phyloP scores from a whole-genome alignment of 2,329 filamentous ascomycete genomes.

The Xylaria sp. region DNA sequence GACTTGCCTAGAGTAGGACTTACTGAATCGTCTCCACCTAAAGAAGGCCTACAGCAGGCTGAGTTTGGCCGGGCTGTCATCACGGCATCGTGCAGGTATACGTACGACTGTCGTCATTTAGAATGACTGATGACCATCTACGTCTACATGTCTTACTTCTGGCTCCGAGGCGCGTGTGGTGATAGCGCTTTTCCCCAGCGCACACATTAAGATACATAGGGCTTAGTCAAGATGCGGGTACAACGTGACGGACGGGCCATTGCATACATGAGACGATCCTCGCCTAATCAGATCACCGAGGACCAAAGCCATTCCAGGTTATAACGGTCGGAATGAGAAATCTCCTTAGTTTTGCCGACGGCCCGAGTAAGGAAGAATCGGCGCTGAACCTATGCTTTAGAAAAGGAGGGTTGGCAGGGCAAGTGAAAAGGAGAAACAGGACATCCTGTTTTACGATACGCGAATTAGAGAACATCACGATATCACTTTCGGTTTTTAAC shows the following conservation, averaged over 20 bases:
- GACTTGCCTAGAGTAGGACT: background rate
- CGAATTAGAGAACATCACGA: no score
- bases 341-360: conserved; percentile 2
- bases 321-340: background rate
- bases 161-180: background rate
- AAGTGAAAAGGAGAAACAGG: background rate
- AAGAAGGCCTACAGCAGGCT: conserved; percentile 18
- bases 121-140: background rate
- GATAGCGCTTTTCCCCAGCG: background rate
- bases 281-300: conserved; percentile 26
- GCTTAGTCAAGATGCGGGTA: conserved; percentile 20
- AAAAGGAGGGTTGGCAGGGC: background rate
- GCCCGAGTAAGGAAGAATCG: background rate
- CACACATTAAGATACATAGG: conserved; percentile 1
- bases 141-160: background rate
- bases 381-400: background rate
- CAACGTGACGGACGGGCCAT: conserved; percentile 12
- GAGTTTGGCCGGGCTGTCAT: background rate
- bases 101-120: conserved; percentile 8
- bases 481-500: no score
- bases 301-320: background rate
- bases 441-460: background rate
- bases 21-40: background rate
- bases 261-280: conserved; percentile 26
- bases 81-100: background rate